Conservation (phyloP, 2,329 filamentous ascomycete genomes). For the Fusarium falciforme region DNA sequence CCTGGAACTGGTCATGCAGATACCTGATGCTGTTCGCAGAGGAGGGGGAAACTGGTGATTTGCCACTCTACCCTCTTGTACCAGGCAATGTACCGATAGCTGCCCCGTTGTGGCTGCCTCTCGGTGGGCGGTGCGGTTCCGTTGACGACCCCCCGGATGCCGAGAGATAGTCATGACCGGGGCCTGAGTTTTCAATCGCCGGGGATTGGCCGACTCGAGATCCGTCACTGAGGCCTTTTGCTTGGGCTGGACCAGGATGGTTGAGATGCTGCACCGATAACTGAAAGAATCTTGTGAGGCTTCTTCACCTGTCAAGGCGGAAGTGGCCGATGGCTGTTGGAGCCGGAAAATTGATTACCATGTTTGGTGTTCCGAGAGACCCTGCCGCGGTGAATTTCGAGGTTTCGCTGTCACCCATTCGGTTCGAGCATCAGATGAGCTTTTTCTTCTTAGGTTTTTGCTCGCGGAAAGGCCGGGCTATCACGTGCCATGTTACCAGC, state of each 20-base stretch:
- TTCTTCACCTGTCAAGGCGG: conserved; percentile 27
- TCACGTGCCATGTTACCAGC: background rate
- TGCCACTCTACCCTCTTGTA: conserved; percentile 13
- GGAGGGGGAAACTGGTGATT: background rate
- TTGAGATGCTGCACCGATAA: background rate
- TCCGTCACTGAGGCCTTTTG: conserved; percentile 24
- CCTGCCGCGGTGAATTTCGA: background rate
- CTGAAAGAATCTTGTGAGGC: background rate
- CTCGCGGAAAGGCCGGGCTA: background rate
- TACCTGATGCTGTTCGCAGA: conserved; percentile 3
- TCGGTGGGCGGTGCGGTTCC: conserved; percentile 23
- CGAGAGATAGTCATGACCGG: conserved; percentile 30
- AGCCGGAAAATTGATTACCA: conserved; percentile 9
- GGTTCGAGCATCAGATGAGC: background rate
- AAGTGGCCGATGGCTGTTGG: conserved; percentile 21
- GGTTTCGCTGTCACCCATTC: background rate
- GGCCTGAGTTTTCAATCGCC: conserved; percentile 20
- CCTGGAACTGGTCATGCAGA: conserved; percentile 1
- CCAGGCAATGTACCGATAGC: conserved; percentile 1
- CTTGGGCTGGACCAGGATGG: conserved; percentile 21
- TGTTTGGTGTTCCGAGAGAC: conserved; percentile 15
- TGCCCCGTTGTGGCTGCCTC: conserved; percentile 13
- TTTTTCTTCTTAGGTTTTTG: background rate
- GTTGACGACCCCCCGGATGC: conserved; percentile 26
- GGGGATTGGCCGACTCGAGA: conserved; percentile 24